Conservation (phyloP, 345 rosid species). For the Brassica juncea region DNA sequence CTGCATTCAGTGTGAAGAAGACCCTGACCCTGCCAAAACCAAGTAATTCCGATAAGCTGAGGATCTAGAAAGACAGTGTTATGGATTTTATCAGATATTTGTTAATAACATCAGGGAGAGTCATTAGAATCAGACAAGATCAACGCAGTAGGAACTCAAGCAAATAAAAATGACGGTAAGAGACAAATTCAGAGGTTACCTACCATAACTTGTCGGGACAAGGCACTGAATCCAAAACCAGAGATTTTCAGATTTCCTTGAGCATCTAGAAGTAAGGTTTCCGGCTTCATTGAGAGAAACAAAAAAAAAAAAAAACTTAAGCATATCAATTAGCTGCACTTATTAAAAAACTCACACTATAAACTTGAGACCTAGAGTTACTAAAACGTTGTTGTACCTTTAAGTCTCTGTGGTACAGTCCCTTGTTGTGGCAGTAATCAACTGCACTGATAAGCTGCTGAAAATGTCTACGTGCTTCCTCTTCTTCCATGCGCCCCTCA, state of each 20-base stretch:
- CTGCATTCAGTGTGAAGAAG: conserved; percentile 70
- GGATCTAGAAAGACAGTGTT: conserved; percentile 10
- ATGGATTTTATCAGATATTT: neutral
- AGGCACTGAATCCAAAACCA: conserved; percentile 84
- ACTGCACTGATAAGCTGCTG: conserved; percentile 93
- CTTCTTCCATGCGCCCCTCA: conserved; percentile 83
- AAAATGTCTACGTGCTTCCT: conserved; percentile 86
- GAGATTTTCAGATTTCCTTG: conserved; percentile 83
- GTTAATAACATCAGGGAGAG: neutral
- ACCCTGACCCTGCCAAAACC: conserved; percentile 64
- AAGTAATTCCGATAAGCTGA: conserved; percentile 2
- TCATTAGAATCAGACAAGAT: neutral
- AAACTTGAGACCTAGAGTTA: conserved; percentile 6
- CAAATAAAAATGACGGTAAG: neutral
- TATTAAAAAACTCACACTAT: neutral
- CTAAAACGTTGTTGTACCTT: conserved; percentile 59
- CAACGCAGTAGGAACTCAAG: neutral
- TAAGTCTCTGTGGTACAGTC: conserved; percentile 82
- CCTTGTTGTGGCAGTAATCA: conserved; percentile 90
- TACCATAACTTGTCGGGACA: conserved; percentile 85
- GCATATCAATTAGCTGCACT: neutral
- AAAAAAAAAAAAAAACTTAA: neutral
- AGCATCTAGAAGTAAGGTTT: conserved; percentile 82
- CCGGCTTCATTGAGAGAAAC: conserved; percentile 60
- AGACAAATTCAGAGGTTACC: conserved; percentile 52